Conservation (phyloP, 257 asterid genomes). For the Plantago elongata region DNA sequence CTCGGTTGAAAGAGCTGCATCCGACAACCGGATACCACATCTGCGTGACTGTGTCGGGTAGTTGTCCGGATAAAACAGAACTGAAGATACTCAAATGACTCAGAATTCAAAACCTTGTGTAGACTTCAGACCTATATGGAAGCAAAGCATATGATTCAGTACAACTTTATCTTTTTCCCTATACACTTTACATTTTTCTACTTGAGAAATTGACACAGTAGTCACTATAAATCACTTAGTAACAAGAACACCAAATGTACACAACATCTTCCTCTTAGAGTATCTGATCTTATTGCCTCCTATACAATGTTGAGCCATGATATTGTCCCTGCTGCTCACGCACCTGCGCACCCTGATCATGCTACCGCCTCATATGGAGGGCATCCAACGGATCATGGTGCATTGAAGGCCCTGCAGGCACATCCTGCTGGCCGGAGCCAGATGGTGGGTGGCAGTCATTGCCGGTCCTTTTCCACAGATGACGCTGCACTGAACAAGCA, state of each 20-base stretch:
- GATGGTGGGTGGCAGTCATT: constrained; percentile 34
- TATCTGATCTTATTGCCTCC: not conserved
- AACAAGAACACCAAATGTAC: constrained; percentile 15
- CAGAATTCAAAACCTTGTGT: constrained; percentile 41
- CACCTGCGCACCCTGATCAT: constrained; percentile 11
- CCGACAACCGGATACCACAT: no score
- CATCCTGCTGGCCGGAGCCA: constrained; percentile 18
- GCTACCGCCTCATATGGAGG: constrained; percentile 1
- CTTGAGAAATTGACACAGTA: not conserved
- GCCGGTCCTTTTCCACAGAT: constrained; percentile 39
- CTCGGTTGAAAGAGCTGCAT: no score
- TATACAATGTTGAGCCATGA: constrained; percentile 24
- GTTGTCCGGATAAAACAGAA: no score
- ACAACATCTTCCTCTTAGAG: constrained; percentile 14
- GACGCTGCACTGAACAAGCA: constrained; percentile 52
- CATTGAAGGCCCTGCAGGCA: constrained; percentile 2
- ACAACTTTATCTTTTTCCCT: constrained; percentile 28
- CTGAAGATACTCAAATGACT: no score
- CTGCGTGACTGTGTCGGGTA: no score
- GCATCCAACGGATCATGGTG: constrained; percentile 15
- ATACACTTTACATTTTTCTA: not conserved
- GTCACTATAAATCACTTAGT: constrained; percentile 33
- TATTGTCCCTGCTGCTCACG: constrained; percentile 5
- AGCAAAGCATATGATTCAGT: constrained; percentile 60
- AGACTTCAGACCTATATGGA: constrained; percentile 36